Base-by-base conservation (phyloP, 2,329 filamentous ascomycete genomes). In the Cordyceps javanica region DNA sequence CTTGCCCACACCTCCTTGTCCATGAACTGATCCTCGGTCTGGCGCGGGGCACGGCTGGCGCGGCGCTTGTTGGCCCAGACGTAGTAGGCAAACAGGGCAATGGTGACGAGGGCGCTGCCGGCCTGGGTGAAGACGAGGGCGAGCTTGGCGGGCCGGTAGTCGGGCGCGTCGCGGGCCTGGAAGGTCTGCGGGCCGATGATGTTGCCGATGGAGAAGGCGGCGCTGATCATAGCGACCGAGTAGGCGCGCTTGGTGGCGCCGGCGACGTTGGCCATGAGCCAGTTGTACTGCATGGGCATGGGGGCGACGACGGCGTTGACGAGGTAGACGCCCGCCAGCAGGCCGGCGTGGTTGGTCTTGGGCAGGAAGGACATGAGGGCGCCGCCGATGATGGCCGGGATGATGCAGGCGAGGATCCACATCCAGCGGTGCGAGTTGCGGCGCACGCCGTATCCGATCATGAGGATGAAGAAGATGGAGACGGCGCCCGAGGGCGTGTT, bases 301-400 rank as follows among this genome's bases (percentile, higher is more conserved):
- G 75, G 75, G 0, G 75, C 76, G 1, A 76, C 73, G 9, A 79
- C 76, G 21, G 75, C 75, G 60, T 80, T 80, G 62, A 79, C 74
- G 1, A 81, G 71, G 62, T 80, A 80, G 54, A 80, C 76, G 23
- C 77, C 77, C 1, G 72, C 75, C 14, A 81, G 69, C 10, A 75
- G 70, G 2, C 79, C 80, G 0, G 72, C 66, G 36, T 72, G 73
- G 62, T 81, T 77, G 42, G 63, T 69, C 2, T 68, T 66, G 3
- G 77, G 74, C 8, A 80, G 67, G 64, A 81, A 82, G 0, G 79
- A 81, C 78, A 82, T 80, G n/a, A 81, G 65, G 1, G 73, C 77
- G 16, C 77, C 77, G 6, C 79, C 79, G 19, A 80, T 67, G 48
- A 77, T 76, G 6, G 73, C 75, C 61, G 78, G 77, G 41, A 81